Percentiles rank a stretch among this genome's conserved stretches.
Evolutionary conservation across 768 basidiomycete genomes (phyloP).

Genomic region (Boletus tomentosulus): DNA sequence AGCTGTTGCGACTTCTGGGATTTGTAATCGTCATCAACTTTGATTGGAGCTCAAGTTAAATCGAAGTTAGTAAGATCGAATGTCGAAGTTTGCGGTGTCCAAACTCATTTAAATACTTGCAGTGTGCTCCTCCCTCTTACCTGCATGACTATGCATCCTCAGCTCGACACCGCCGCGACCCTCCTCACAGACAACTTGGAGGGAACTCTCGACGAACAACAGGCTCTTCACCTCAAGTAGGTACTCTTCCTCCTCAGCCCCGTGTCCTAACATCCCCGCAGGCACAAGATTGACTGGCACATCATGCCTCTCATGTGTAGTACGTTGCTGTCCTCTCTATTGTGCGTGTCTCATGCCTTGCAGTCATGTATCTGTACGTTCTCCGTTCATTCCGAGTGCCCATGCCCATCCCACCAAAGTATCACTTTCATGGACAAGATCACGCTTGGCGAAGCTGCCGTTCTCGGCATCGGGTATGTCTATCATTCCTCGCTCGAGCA

Average conservation of each 20-base stretch:
- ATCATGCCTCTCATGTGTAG: conserved; percentile 81
- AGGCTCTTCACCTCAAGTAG: conserved; percentile 51
- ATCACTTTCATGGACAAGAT: conserved; percentile 80
- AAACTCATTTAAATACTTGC: no score
- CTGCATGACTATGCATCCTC: no score
- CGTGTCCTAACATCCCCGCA: conserved; percentile 22
- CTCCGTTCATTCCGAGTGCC: background rate
- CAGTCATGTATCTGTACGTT: conserved; percentile 58
- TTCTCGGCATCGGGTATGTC: conserved; percentile 62
- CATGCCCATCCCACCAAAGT: conserved; percentile 30
- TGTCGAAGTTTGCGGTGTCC: no score
- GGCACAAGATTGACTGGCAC: conserved; percentile 70
- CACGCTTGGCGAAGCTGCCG: conserved; percentile 66
- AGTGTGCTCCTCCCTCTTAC: no score
- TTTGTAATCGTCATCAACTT: no score
- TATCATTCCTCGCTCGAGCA: no score
- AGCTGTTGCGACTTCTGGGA: no score
- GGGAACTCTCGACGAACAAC: conserved; percentile 48
- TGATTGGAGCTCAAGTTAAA: no score
- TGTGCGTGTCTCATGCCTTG: conserved; percentile 5
- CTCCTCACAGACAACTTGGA: conserved; percentile 40
- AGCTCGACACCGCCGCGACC: conserved; percentile 33
- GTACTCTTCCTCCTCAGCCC: conserved; percentile 30
- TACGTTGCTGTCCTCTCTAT: conserved; percentile 35
- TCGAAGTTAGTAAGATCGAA: no score